These are phyloP conservation scores for Ehretia macrophylla DNA, from an alignment of 257 asterid species.

Conservation along the genomic window DNA sequence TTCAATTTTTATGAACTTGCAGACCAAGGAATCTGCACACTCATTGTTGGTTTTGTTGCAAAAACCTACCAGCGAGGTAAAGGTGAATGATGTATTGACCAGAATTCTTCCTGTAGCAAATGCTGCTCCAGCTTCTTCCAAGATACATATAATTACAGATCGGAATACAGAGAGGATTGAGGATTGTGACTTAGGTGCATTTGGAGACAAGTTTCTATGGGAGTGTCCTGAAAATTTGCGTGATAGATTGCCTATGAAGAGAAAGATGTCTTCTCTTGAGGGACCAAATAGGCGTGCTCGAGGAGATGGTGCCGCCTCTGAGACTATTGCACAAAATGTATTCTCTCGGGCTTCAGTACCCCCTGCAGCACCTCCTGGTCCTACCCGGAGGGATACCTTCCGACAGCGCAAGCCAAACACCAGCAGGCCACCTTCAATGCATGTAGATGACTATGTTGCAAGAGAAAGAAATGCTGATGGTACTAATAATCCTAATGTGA, in stretches of 20 bases:
- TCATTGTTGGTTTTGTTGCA: constrained; percentile 52
- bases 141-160: constrained; percentile 45
- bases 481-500: constrained; percentile 62
- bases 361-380: constrained; percentile 51
- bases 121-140: constrained; percentile 43
- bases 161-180: constrained; percentile 47
- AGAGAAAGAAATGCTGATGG: constrained; percentile 89
- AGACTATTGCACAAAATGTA: constrained; percentile 49
- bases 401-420: constrained; percentile 98
- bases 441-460: constrained; percentile 94
- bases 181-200: constrained; percentile 44
- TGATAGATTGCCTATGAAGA: constrained; percentile 60
- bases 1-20: constrained; percentile 19
- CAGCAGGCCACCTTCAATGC: constrained; percentile 99
- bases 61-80: constrained; percentile 37
- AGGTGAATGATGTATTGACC: constrained; percentile 40
- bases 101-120: constrained; percentile 25
- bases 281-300: constrained; percentile 67
- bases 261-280: constrained; percentile 65
- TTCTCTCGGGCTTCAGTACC: constrained; percentile 68
- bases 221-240: constrained; percentile 93
- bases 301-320: constrained; percentile 55
- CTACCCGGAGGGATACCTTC: constrained; percentile 84
- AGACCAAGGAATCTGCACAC: constrained; percentile 61
- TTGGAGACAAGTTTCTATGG: constrained; percentile 70